A percentile compares a stretch with the other conserved stretches of the same genome.
phyloP scores from a whole-genome alignment of 2,329 filamentous ascomycete species.

The Lanzia echinophila region DNA sequence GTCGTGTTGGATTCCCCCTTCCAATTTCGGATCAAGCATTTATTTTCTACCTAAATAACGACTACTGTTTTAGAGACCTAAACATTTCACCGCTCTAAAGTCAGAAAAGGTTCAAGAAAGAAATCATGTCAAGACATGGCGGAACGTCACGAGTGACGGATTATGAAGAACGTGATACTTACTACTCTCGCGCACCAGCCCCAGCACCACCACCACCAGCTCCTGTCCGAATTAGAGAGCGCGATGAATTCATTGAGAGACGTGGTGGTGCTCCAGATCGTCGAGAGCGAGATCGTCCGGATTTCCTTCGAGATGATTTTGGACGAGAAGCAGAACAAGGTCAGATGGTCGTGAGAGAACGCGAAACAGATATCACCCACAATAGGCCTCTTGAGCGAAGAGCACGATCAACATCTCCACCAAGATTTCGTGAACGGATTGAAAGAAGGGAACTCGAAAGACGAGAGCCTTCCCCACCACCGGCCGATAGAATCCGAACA shows the following conservation, averaged over 20 bases:
- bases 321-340: conserved; percentile 18
- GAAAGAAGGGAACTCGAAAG: conserved; percentile 13
- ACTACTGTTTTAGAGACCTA: too few relatives aligned
- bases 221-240: conserved; percentile 22
- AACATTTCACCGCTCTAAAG: conserved; percentile 52
- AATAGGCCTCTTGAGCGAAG: conserved; percentile 23
- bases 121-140: conserved; percentile 19
- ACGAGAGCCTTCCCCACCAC: conserved; percentile 20
- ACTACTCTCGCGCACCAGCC: conserved; percentile 21
- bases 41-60: too few relatives aligned
- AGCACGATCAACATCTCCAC: conserved; percentile 26
- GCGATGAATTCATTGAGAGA: conserved; percentile 25
- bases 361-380: conserved; percentile 23
- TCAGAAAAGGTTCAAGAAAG: conserved; percentile 30
- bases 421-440: conserved; percentile 25
- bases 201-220: conserved; percentile 18
- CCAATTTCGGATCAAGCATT: too few relatives aligned
- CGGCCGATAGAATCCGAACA: conserved; percentile 12
- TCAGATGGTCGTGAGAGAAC: conserved; percentile 27
- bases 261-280: conserved; percentile 17
- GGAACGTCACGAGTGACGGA: conserved; percentile 12
- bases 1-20: too few relatives aligned
- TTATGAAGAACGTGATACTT: conserved; percentile 24
- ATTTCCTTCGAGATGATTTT: conserved; percentile 29
- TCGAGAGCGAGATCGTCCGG: conserved; percentile 21